Evolutionary conservation across 2,329 filamentous ascomycete genomes (phyloP), one percentile per base, ranked within the genome.

Genomic region (Phialophora macrospora): DNA sequence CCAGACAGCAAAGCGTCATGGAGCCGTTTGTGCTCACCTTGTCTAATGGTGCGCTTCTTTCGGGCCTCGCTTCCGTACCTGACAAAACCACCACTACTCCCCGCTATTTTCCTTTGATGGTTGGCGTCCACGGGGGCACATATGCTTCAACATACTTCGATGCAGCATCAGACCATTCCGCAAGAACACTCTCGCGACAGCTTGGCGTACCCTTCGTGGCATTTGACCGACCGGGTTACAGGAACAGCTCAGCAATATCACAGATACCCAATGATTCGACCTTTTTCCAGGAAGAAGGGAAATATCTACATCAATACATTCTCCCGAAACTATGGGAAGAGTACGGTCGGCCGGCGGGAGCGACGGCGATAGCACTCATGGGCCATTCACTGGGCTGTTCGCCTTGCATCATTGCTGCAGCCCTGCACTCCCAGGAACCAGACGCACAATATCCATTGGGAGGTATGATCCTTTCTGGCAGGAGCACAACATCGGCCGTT

Each of bases 261-360:
- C 2, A 28, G 4, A 44, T 55, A 28, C 34, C 59, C 11, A 6
- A 17, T 0, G 59, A 48, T 17, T 62, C 59, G 30, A 55, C 49
- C 7, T 55, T 46, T 62, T 52, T 54, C 20, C 59, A 55, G 28
- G 59, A 55, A 55, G 49, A 55, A 32, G 59, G 59, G 8, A 62
- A 55, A 41, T 46, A 55, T 8, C 20, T 55, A 17, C 49, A 62
- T 55, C 34, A 24, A 44, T 62, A 62, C 14, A 48, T 55, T n/a
- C 59, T 62, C 2, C 59, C 49, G 14, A 62, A 46, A 22, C 12
- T 62, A 17, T 55, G 59, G 49, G 59, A 44, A 30, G 49, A 55
- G 14, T 55, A 55, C 26, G 48, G 59, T 34, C 14, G 34, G 24
- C 12, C 30, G 22, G 26, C 49, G 5, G 59, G 49, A 9, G 59